phyloP scores from a whole-genome alignment of 441 rosid genomes.

The Hura crepitans region DNA sequence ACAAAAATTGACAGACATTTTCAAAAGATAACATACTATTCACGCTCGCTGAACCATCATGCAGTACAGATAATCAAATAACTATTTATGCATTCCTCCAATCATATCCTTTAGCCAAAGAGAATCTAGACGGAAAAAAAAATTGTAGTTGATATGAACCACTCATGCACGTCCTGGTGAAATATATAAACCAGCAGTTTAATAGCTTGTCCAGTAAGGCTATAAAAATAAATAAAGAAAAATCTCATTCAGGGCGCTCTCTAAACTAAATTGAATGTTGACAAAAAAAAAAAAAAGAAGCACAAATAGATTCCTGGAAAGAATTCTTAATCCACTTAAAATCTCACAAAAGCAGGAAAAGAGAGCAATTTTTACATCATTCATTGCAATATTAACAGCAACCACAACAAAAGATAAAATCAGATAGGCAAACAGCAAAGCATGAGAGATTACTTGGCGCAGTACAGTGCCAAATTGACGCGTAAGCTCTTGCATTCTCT shows the following conservation, averaged over 20 bases:
- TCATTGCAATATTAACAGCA: neutral
- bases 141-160: neutral
- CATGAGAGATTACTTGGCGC: conserved; percentile 23
- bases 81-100: neutral
- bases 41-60: neutral
- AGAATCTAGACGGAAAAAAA: neutral
- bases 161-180: neutral
- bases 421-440: neutral
- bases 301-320: neutral
- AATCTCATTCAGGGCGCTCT: neutral
- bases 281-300: neutral
- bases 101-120: neutral
- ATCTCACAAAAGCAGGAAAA: neutral
- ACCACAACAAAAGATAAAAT: neutral
- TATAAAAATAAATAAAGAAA: neutral
- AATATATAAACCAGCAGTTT: too few relatives aligned
- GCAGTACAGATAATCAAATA: neutral
- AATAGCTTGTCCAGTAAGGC: neutral
- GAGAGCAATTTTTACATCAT: neutral
- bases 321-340: neutral
- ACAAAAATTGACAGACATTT: neutral
- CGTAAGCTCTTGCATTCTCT: conserved; percentile 94
- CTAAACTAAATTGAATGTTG: neutral
- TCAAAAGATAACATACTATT: neutral
- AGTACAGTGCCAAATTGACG: conserved; percentile 65